These are phyloP conservation scores for Neurospora sp. DNA, from an alignment of 495 filamentous ascomycete genomes.

Conservation along the genomic window DNA sequence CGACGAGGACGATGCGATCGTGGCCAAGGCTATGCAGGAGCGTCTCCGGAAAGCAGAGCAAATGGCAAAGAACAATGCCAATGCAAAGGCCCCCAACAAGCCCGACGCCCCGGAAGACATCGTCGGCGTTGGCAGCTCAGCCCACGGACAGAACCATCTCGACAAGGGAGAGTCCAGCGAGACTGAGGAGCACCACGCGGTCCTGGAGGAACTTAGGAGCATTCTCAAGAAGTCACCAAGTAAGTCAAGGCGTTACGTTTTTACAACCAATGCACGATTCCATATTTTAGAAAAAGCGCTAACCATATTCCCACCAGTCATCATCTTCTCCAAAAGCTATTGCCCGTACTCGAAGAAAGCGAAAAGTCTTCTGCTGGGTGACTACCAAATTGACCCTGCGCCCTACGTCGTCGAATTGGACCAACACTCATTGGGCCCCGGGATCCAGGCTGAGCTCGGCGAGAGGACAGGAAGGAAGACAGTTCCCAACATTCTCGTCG, in stretches of 20 bases:
- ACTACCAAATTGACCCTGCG: slow-evolving; percentile 69
- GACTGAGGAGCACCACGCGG: slow-evolving; percentile 45
- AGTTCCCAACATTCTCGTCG: slow-evolving; percentile 85
- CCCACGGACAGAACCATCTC: slow-evolving; percentile 50
- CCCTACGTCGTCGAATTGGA: slow-evolving; percentile 91
- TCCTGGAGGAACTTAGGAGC: slow-evolving; percentile 53
- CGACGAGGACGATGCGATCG: slow-evolving; percentile 32
- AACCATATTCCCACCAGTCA: slow-evolving; percentile 43
- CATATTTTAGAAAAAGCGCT: slow-evolving; percentile 8
- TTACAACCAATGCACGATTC: background rate
- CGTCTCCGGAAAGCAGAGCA: slow-evolving; percentile 40
- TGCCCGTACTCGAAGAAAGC: slow-evolving; percentile 77
- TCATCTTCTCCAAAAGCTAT: slow-evolving; percentile 92
- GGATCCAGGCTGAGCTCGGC: slow-evolving; percentile 57
- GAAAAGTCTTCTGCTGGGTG: slow-evolving; percentile 69
- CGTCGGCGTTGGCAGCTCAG: slow-evolving; percentile 44
- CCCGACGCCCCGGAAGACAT: slow-evolving; percentile 37
- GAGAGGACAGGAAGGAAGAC: slow-evolving; percentile 71
- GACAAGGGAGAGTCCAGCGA: slow-evolving; percentile 32
- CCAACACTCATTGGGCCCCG: slow-evolving; percentile 58
- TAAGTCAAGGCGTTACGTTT: slow-evolving; percentile 31
- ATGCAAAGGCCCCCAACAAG: slow-evolving; percentile 42
- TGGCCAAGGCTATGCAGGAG: slow-evolving; percentile 33
- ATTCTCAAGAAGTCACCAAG: slow-evolving; percentile 77
- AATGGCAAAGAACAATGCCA: slow-evolving; percentile 45